These are phyloP conservation scores for Ogataea degrootiae DNA, from an alignment of 805 yeast genomes.

Conservation along the genomic window DNA sequence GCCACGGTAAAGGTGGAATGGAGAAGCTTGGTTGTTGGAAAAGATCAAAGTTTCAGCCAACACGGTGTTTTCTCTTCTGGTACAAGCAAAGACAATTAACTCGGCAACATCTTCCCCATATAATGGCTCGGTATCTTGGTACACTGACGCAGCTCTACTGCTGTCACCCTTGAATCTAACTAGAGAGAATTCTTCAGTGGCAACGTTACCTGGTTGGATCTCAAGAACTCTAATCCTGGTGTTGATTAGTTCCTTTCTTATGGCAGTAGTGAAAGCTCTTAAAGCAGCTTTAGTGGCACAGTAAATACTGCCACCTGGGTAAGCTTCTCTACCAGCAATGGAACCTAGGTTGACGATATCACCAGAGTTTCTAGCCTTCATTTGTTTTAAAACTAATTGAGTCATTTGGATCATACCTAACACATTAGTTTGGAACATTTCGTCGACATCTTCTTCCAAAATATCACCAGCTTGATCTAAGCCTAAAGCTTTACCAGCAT, in stretches of 20 bases:
- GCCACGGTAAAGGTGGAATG: conserved; percentile 52
- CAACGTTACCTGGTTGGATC: conserved; percentile 76
- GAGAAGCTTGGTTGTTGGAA: conserved; percentile 81
- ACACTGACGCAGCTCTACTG: conserved; percentile 57
- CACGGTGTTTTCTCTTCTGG: conserved; percentile 69
- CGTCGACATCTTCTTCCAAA: conserved; percentile 54
- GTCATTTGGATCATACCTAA: conserved; percentile 80
- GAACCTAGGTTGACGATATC: conserved; percentile 75
- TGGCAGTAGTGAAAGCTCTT: conserved; percentile 62
- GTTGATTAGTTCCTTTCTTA: conserved; percentile 51
- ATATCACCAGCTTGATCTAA: conserved; percentile 71
- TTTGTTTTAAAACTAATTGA: conserved; percentile 67
- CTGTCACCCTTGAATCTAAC: conserved; percentile 62
- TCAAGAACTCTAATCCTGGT: conserved; percentile 64
- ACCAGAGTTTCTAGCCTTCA: conserved; percentile 66
- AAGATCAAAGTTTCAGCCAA: conserved; percentile 79
- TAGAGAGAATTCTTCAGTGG: conserved; percentile 64
- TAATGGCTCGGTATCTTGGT: conserved; percentile 64
- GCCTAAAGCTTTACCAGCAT: conserved; percentile 81
- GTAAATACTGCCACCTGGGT: conserved; percentile 75
- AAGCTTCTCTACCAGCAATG: conserved; percentile 74
- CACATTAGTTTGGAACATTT: conserved; percentile 84
- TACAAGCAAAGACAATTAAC: conserved; percentile 57
- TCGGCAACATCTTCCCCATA: conserved; percentile 74
- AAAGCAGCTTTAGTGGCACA: conserved; percentile 74